Conservation (phyloP, 768 basidiomycete genomes). For the Pleurotus eryngii region DNA sequence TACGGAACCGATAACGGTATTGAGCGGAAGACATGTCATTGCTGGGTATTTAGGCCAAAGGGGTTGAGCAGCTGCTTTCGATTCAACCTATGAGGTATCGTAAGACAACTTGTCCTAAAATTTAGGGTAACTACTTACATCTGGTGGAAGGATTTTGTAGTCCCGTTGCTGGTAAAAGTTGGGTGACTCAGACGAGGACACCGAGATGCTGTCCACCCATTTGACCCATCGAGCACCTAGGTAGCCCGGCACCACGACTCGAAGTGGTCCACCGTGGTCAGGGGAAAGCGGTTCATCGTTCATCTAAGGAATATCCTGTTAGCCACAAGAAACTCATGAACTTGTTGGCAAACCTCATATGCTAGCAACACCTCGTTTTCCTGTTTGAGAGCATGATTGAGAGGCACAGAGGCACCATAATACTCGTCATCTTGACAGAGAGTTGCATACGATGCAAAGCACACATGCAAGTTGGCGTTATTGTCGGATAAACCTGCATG, state of each 20-base stretch:
- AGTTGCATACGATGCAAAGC: constrained; percentile 59
- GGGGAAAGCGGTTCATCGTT: constrained; percentile 55
- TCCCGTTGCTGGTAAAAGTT: constrained; percentile 74
- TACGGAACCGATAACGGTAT: constrained; percentile 55
- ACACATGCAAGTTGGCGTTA: constrained; percentile 42
- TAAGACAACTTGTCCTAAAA: constrained; percentile 2
- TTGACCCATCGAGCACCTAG: constrained; percentile 75
- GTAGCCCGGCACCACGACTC: constrained; percentile 66
- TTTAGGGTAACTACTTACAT: constrained; percentile 25
- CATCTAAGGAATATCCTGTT: constrained; percentile 42
- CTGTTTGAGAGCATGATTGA: constrained; percentile 43
- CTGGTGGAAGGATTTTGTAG: constrained; percentile 61
- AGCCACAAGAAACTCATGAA: background rate
- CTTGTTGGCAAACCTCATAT: constrained; percentile 41
- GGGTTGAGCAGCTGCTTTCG: constrained; percentile 39
- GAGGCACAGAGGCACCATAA: constrained; percentile 63
- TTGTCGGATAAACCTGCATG: constrained; percentile 33
- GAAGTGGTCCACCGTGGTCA: constrained; percentile 63
- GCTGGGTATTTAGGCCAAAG: constrained; percentile 56
- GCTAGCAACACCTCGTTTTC: constrained; percentile 57
- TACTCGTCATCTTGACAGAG: constrained; percentile 58
- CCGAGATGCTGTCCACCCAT: constrained; percentile 62
- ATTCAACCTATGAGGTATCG: constrained; percentile 34
- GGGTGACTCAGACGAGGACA: constrained; percentile 53
- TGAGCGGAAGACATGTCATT: constrained; percentile 57